Evolutionary conservation across 495 filamentous ascomycete species (phyloP), one percentile per base, ranked within the genome.

Genomic region (Daldinia bambusicola): DNA sequence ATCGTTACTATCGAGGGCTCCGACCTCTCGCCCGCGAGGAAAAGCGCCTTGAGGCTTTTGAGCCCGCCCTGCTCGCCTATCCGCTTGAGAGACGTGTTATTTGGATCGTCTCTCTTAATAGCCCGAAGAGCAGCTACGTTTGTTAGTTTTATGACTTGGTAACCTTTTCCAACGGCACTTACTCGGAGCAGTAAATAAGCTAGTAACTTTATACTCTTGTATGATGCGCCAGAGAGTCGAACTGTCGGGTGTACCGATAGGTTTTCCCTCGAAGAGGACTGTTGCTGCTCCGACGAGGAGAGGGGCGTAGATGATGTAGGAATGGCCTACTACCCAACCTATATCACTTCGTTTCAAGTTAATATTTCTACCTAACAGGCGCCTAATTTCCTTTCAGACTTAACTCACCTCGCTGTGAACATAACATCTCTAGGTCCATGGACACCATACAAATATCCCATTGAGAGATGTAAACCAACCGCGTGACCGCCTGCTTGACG

Each of bases 211-310:
- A 80, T 97, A 89, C 71, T 94, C 91, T 70, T 92, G 90, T 22
- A 96, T 76, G 20, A 97, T 88, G 2, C 94, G 85, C 93, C 93
- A 98, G 80, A 97, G 94, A 0, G 90, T 90, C 7, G 91, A 89
- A 13, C 92, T 92, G 69, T 97, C 88, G 0, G 94, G 94, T 0
- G 95, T 98, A 3, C 94, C 94, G 34, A 97, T 82, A 2, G 94
- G 94, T 68, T 97, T 97, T 2, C 94, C 94, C 80, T 97, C 94
- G 75, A 93, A 97, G 1, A 97, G 84, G 14, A 98, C 87, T 0
- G 93, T 95, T 5, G 94, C 90, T 5, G 93, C 94, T 8, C 94
- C 94, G 3, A 90, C 86, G 4, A 98, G 87, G 10, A 98, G 84
- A 6, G 92, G 92, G 1, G 63, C 76, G 77, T 97, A 98, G 5